These are phyloP conservation scores for Colletotrichum sp. DNA, from an alignment of 2,329 filamentous ascomycete genomes.

Conservation along the genomic window DNA sequence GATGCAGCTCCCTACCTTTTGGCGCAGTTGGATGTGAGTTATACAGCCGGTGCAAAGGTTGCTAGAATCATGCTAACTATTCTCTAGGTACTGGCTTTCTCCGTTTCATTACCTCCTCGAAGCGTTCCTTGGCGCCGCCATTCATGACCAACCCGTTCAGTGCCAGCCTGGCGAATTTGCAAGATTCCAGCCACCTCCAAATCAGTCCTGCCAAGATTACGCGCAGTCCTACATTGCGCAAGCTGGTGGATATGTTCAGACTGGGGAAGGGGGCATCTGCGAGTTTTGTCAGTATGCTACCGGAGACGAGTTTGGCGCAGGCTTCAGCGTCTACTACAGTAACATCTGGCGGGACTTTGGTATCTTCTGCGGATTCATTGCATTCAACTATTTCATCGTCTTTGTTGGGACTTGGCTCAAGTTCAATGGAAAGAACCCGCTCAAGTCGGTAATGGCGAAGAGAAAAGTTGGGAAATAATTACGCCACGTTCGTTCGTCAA, in stretches of 20 bases:
- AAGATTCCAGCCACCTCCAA: conserved; percentile 62
- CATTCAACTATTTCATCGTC: conserved; percentile 62
- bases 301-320: conserved; percentile 64
- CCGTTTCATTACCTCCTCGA: conserved; percentile 73
- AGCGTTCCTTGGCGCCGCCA: conserved; percentile 60
- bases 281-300: conserved; percentile 67
- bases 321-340: conserved; percentile 64
- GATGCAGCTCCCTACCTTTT: conserved; percentile 62
- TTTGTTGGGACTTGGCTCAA: conserved; percentile 42
- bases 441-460: conserved; percentile 34
- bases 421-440: conserved; percentile 43
- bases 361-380: conserved; percentile 66
- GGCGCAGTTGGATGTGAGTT: conserved; percentile 60
- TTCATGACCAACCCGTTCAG: conserved; percentile 57
- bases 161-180: conserved; percentile 64
- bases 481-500: neutral
- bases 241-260: conserved; percentile 65
- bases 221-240: conserved; percentile 54
- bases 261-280: conserved; percentile 61
- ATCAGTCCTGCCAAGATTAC: conserved; percentile 66
- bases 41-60: neutral
- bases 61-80: neutral
- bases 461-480: conserved; percentile 13
- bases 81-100: conserved; percentile 60
- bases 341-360: conserved; percentile 72